phyloP scores from a whole-genome alignment of 2,329 filamentous ascomycete species.

The Juglanconis sp. region DNA sequence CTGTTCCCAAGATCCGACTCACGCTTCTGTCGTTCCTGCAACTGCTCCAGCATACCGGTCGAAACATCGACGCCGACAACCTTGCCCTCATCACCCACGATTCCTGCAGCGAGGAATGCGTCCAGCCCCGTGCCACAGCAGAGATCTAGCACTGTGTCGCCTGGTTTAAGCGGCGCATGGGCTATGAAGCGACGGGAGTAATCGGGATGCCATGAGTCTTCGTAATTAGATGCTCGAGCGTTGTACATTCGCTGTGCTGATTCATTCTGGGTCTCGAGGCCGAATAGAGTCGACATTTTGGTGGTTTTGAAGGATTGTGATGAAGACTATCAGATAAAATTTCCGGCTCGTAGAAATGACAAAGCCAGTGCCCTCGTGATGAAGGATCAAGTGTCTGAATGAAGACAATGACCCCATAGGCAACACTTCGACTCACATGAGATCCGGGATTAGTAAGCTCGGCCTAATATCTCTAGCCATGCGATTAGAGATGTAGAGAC shows the following conservation, averaged over 20 bases:
- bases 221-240: constrained; percentile 28
- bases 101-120: constrained; percentile 26
- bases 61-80: constrained; percentile 32
- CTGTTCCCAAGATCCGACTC: constrained; percentile 18
- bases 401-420: too few species aligned
- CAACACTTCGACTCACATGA: too few species aligned
- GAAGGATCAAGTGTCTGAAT: too few species aligned
- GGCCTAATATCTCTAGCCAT: too few species aligned
- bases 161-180: constrained; percentile 22
- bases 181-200: constrained; percentile 30
- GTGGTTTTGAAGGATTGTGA: neutral
- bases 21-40: constrained; percentile 22
- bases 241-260: constrained; percentile 30
- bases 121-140: constrained; percentile 35
- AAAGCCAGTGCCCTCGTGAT: too few species aligned
- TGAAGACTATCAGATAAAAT: too few species aligned
- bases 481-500: too few species aligned
- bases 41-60: constrained; percentile 29
- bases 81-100: constrained; percentile 24
- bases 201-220: constrained; percentile 32
- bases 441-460: too few species aligned
- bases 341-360: too few species aligned
- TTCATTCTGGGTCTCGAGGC: constrained; percentile 19
- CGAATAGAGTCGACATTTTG: constrained; percentile 10
- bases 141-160: constrained; percentile 29